Evolutionary conservation across 1,284 basidiomycete genomes (phyloP).

Genomic region (Boletellus deceptivus): DNA sequence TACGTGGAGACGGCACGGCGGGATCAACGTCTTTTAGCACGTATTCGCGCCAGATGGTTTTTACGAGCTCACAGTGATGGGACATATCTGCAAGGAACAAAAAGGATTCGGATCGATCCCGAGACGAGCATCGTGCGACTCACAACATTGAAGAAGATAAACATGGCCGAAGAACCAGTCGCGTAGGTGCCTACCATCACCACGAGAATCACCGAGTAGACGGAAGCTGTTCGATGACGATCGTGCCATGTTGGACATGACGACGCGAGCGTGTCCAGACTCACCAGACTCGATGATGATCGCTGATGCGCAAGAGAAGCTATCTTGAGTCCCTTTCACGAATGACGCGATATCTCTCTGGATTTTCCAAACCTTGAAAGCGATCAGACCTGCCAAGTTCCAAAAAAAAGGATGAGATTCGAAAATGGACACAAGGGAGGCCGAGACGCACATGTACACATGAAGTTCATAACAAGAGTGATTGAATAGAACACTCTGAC

Average conservation of each 20-base stretch:
- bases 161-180: constrained; percentile 13
- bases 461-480: constrained; percentile 21
- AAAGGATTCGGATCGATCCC: neutral
- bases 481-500: constrained; percentile 14
- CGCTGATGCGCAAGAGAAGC: constrained; percentile 5
- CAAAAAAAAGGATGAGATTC: neutral
- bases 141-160: constrained; percentile 18
- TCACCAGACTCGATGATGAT: constrained; percentile 19
- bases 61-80: constrained; percentile 16
- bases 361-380: constrained; percentile 17
- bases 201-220: constrained; percentile 12
- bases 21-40: neutral
- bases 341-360: constrained; percentile 13
- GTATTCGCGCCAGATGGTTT: neutral
- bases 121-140: neutral
- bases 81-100: constrained; percentile 8
- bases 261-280: neutral
- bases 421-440: neutral
- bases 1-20: neutral
- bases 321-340: neutral
- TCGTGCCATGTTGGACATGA: too few relatives aligned
- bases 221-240: constrained; percentile 3
- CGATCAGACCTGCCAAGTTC: constrained; percentile 12
- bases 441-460: constrained; percentile 18
- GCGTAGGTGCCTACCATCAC: constrained; percentile 14